These are phyloP conservation scores for Capsicum pubescens DNA, from an alignment of 257 asterid genomes.

Conservation along the genomic window DNA sequence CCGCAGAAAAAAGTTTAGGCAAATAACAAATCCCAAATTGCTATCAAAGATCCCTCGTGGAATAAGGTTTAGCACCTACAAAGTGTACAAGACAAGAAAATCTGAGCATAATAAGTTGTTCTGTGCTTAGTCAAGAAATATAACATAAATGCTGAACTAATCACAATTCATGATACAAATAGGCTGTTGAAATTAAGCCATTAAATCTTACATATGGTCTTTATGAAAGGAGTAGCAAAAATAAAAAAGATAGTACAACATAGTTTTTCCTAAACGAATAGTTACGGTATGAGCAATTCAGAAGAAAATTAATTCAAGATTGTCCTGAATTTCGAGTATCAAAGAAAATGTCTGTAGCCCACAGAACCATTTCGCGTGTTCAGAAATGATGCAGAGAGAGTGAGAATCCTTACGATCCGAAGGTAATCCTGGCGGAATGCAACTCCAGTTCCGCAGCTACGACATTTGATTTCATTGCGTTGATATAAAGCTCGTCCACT, in stretches of 20 bases:
- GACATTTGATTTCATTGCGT: neutral
- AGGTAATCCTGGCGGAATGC: neutral
- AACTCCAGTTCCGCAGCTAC: neutral
- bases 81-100: neutral
- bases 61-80: neutral
- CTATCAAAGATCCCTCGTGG: neutral
- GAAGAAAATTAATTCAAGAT: neutral
- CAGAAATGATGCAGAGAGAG: neutral
- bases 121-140: neutral
- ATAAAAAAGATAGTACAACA: too few relatives aligned
- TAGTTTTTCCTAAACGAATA: neutral
- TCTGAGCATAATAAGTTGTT: neutral
- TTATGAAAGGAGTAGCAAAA: too few relatives aligned
- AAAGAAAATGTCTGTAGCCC: neutral
- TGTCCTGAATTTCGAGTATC: neutral
- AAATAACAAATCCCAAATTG: neutral
- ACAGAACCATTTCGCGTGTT: neutral
- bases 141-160: neutral
- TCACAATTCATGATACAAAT: neutral
- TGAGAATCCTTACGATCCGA: neutral
- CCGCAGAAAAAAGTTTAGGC: neutral
- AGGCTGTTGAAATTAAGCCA: neutral
- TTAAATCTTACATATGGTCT: neutral
- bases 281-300: neutral
- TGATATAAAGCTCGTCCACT: too few relatives aligned